phyloP scores from a whole-genome alignment of 371 early-diverging fungal species.

The Mortierella sp. region DNA sequence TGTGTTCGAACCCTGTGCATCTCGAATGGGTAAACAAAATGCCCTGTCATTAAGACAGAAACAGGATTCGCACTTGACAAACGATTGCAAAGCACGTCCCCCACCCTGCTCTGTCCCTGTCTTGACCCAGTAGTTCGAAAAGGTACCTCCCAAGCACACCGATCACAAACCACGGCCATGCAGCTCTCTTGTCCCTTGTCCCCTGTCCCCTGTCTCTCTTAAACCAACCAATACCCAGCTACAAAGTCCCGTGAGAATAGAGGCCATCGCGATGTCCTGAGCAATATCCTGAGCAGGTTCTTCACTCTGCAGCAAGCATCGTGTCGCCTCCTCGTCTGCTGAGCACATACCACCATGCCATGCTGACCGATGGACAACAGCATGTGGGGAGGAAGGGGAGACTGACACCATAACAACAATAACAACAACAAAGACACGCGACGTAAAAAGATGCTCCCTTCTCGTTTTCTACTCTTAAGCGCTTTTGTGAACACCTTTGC shows the following conservation, averaged over 20 bases:
- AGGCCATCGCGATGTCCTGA: not conserved
- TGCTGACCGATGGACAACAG: not conserved
- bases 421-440: not conserved
- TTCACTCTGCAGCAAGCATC: not conserved
- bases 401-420: not conserved
- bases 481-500: not conserved
- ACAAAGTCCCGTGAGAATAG: not conserved
- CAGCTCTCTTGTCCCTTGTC: not conserved
- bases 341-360: not conserved
- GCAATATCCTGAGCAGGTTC: too few species aligned
- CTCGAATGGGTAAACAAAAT: not conserved
- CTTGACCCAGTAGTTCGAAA: not conserved
- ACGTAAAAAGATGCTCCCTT: not conserved
- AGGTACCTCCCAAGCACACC: not conserved
- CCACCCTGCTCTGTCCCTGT: too few species aligned
- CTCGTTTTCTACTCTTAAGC: not conserved
- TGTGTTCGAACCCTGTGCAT: not conserved
- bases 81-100: not conserved
- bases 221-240: not conserved
- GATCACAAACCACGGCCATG: not conserved
- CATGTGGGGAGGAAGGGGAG: not conserved
- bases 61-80: conserved; percentile 3
- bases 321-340: not conserved
- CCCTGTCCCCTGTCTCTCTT: not conserved
- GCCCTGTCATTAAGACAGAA: not conserved